Evolutionary conservation across 1,139 yeast species (phyloP), one percentile per base, ranked within the genome.

Genomic region (Kodamaea anthophila): DNA sequence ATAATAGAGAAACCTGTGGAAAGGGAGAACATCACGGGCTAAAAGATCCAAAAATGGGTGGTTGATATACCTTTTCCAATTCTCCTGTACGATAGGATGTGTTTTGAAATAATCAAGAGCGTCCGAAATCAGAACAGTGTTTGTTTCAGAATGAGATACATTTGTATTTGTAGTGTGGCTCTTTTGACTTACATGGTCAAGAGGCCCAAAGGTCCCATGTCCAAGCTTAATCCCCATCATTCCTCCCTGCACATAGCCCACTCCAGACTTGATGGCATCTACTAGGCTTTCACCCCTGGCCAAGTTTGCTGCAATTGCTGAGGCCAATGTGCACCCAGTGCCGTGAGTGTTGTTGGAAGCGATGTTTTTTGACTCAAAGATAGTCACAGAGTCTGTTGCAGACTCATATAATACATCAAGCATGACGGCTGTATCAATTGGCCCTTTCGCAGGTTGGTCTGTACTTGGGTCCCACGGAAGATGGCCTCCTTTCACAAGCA

Each of bases 241-340:
- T 2, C 83, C 87, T 33, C 62, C 61, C 42, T 79, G 87, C 10
- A 85, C 77, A 44, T 73, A 87, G 38, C 70, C 71, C 32, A 84
- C 71, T 0, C 81, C 72, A 14, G 69, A 56, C 5, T 64, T 63
- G 5, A 83, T 68, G 0, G 94, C 62, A 4, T 62, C 65, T 2
- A 46, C 40, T 8, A 83, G 44, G 0, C 60, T 22, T 20, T 46
- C 39, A 0, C 76, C 77, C 24, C 60, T 62, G 3, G 94, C 88
- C 27, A 85, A 43, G 42, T 82, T 77, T 1, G 93, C 76, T 0
- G 94, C 80, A 42, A 87, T 79, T 1, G 94, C 70, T 1, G 95
- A 78, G 0, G 94, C 77, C 30, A 87, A 60, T 0, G 96, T 83
- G 52, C 96, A 87, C 1, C 96, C 96, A 2, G 96, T 85, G 7